Base-by-base conservation (phyloP, 1,284 basidiomycete genomes). In the Sporisorium graminicola region DNA sequence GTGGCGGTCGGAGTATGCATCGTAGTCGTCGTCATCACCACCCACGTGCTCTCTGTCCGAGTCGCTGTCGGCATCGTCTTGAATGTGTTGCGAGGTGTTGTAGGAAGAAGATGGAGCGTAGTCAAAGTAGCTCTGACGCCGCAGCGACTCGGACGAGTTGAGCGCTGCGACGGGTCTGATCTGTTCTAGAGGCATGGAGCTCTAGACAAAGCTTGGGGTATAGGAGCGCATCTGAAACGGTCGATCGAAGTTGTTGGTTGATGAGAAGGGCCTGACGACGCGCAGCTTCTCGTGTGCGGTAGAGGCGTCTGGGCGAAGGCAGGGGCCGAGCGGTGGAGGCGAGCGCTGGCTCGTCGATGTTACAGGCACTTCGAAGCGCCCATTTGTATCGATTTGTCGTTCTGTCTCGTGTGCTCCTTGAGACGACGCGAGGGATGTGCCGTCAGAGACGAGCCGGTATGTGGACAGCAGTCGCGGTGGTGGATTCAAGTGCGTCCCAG, bases 101-200 rank as follows among this genome's bases (percentile, higher is more conserved):
- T 22, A 53, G 18, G 66, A 26, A 4, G 61, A 31, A 13, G 64
- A 33, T 20, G 49, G 24, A 27, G 44, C 43, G 16, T 60, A 55
- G 62, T 61, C 66, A 31, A 64, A 60, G 58, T 65, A 69, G 61
- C 70, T 74, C 49, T 71, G 55, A 20, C 65, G 65, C 26, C 67
- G 66, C 63, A 68, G 70, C 60, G 71, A 63, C 66, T 70, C 62
- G 43, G 71, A 73, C 18, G 75, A 62, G 44, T 72, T 65, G 69
- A 78, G 74, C 61, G 68, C 65, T 47, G 69, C 62, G 61, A 61
- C 73, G 24, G 77, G 58, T 42, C 70, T 63, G 46, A 78, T 78
- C 68, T 78, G 77, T 62, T 78, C 77, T 14, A 78, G 63, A 54
- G 77, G 77, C 77, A 78, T 78, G 50, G 40, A 42, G 46, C 57